These are phyloP conservation scores for Sicyos baderoa DNA, from an alignment of 306 rosid species.

Conservation along the genomic window DNA sequence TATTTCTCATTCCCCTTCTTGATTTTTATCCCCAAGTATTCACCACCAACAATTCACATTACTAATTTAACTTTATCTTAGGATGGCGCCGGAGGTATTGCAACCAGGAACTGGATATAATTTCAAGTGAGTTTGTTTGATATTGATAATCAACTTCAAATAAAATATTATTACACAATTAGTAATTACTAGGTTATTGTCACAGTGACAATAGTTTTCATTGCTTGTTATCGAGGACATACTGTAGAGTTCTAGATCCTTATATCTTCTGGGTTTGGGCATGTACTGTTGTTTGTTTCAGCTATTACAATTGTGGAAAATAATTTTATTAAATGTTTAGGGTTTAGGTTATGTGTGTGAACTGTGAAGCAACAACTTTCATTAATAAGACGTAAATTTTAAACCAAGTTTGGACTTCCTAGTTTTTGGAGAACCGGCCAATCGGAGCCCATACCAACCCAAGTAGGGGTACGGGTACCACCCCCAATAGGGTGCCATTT, in stretches of 20 bases:
- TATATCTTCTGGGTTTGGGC: not conserved
- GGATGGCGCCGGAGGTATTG: conserved; percentile 99
- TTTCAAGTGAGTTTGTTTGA: conserved; percentile 62
- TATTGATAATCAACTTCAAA: not conserved
- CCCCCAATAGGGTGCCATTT: too few species aligned
- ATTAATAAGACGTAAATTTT: not conserved
- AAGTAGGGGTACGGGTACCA: too few species aligned
- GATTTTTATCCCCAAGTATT: conserved; percentile 9
- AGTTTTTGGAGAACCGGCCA: too few species aligned
- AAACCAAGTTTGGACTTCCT: too few species aligned
- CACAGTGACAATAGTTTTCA: not conserved
- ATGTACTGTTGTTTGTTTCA: conserved; percentile 5
- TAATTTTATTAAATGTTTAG: not conserved
- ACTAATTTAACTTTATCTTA: conserved; percentile 22
- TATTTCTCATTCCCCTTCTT: not conserved
- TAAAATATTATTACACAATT: not conserved
- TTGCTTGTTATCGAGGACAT: not conserved
- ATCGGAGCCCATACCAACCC: too few species aligned
- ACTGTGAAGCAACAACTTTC: not conserved
- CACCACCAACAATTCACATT: conserved; percentile 7
- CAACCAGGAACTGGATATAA: conserved; percentile 97
- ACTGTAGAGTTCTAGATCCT: not conserved
- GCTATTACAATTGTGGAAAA: not conserved
- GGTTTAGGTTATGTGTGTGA: not conserved
- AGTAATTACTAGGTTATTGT: not conserved